Conservation (phyloP, 768 basidiomycete species). For the Lactifluus echinatus region DNA sequence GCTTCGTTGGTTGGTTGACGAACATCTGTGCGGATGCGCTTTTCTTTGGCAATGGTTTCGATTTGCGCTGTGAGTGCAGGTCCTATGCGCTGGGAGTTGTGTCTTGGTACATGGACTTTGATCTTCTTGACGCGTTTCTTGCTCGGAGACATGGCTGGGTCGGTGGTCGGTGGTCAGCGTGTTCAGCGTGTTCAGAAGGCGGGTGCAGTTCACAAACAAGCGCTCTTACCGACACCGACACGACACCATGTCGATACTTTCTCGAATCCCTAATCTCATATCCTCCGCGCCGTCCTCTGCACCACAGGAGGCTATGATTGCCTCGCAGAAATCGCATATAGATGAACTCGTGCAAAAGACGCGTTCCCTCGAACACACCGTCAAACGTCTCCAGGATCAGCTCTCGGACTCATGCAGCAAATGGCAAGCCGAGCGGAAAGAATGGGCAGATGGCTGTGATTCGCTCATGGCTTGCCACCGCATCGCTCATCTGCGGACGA, state of each 20-base stretch:
- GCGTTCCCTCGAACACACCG: slow-evolving; percentile 52
- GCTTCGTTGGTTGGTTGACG: slow-evolving; percentile 55
- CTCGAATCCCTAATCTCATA: slow-evolving; percentile 16
- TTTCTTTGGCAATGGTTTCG: slow-evolving; percentile 41
- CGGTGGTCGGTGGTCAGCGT: no score
- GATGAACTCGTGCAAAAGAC: slow-evolving; percentile 65
- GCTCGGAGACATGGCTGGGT: slow-evolving; percentile 58
- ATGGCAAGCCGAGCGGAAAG: slow-evolving; percentile 43
- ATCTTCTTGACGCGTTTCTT: slow-evolving; percentile 44
- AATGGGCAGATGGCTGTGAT: slow-evolving; percentile 58
- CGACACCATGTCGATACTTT: slow-evolving; percentile 7
- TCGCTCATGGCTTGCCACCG: slow-evolving; percentile 54
- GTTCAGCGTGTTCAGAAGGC: no score
- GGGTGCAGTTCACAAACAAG: no score
- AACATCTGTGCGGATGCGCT: slow-evolving; percentile 45
- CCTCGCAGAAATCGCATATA: slow-evolving; percentile 59
- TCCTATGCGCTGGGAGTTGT: slow-evolving; percentile 66
- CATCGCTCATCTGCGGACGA: slow-evolving; percentile 52
- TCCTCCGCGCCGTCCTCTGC: slow-evolving; percentile 23
- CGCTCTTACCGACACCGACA: no score
- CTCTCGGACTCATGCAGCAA: slow-evolving; percentile 38
- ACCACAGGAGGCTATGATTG: slow-evolving; percentile 42
- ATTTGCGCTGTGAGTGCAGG: slow-evolving; percentile 54
- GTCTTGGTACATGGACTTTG: slow-evolving; percentile 60
- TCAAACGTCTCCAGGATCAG: slow-evolving; percentile 41